Evolutionary conservation across 31 red algal genomes (phyloP).

Genomic region (Porphyra umbilicalis): DNA sequence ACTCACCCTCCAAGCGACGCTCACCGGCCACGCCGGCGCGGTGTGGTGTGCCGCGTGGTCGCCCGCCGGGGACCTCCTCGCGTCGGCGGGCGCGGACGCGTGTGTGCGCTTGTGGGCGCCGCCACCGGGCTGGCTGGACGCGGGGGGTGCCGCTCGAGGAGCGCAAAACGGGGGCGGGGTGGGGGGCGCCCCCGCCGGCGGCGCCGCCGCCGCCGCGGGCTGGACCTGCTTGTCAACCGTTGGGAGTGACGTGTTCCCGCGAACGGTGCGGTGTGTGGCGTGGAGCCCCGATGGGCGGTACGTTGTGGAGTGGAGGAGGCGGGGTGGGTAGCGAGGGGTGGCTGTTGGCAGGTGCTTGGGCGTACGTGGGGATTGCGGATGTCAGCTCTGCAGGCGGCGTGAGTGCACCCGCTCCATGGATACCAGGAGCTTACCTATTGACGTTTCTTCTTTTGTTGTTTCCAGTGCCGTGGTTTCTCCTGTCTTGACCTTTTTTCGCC

Average conservation of each 20-base stretch:
- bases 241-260: slow-evolving; percentile 47
- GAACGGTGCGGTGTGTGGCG: slow-evolving; percentile 56
- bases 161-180: not conserved
- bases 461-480: too few relatives aligned
- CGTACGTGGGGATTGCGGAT: not conserved
- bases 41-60: slow-evolving; percentile 90
- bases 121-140: not conserved
- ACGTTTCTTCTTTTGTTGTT: too few relatives aligned
- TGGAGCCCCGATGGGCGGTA: slow-evolving; percentile 56
- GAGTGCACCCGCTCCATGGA: too few relatives aligned
- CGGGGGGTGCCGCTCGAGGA: not conserved
- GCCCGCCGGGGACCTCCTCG: slow-evolving; percentile 38
- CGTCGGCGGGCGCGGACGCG: slow-evolving; percentile 66
- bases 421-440: too few relatives aligned
- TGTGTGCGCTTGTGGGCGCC: slow-evolving; percentile 54
- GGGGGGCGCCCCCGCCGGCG: not conserved
- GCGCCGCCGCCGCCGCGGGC: not conserved
- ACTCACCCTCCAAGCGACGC: slow-evolving; percentile 4
- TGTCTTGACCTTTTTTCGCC: too few relatives aligned
- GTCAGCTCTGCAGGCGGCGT: not conserved
- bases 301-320: too few relatives aligned
- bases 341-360: too few relatives aligned
- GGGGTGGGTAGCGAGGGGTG: too few relatives aligned
- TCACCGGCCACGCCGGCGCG: slow-evolving; percentile 49
- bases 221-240: slow-evolving; percentile 40